phyloP scores from a whole-genome alignment of 225 moss, liverwort and hornwort species.

The Ulota crispa region DNA sequence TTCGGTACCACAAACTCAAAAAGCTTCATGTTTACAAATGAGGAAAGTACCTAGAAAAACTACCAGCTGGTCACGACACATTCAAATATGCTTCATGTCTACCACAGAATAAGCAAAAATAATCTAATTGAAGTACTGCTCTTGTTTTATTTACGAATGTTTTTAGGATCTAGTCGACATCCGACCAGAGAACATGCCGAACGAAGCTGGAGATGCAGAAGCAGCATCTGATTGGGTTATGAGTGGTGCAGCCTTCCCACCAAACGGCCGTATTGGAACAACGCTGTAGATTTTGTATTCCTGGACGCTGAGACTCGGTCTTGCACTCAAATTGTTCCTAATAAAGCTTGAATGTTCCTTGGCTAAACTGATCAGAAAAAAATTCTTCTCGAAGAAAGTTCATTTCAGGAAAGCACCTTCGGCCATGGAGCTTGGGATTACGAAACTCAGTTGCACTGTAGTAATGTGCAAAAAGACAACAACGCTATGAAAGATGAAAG shows the following conservation, averaged over 20 bases:
- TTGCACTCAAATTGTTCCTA: neutral
- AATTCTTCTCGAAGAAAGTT: neutral
- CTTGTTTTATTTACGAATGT: too few species aligned
- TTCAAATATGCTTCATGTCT: neutral
- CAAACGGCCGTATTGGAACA: neutral
- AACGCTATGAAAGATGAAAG: neutral
- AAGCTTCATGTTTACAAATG: neutral
- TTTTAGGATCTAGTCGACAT: neutral
- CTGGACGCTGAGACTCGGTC: slow-evolving; percentile 12
- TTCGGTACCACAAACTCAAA: neutral
- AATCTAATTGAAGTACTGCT: neutral
- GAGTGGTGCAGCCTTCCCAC: neutral
- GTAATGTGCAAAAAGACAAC: neutral
- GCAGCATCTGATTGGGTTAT: neutral
- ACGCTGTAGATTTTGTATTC: neutral
- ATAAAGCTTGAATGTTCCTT: neutral
- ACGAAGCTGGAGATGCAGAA: neutral
- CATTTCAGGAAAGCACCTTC: neutral
- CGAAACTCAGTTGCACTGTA: neutral
- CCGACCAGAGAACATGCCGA: neutral
- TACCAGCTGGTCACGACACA: neutral
- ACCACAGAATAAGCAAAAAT: neutral
- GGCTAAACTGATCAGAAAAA: neutral
- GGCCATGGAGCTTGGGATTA: neutral
- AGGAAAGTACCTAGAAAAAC: neutral